Base-by-base conservation (phyloP, 1,139 yeast species). In the Sugiyamaella paludigena region DNA sequence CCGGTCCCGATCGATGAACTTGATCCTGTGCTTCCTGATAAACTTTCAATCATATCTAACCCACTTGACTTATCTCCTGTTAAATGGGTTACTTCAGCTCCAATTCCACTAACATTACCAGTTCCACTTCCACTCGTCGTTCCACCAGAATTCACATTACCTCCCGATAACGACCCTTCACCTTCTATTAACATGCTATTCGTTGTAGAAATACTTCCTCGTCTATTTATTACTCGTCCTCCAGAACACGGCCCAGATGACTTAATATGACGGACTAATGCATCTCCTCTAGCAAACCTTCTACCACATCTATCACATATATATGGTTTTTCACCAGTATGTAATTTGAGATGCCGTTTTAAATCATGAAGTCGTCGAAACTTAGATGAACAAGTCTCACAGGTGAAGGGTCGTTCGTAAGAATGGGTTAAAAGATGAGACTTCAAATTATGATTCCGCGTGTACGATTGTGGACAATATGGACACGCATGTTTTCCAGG, bases 321-420 rank as follows among this genome's bases (percentile, higher is more conserved):
- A 62, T 71, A 83, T 1, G 92, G 91, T 62, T 79, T 81, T 57
- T 81, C 88, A 35, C 92, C 92, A 0, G 89, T 79, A 61, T 87
- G 95, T 32, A 83, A 72, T 63, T 83, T 83, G 55, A 79, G 79
- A 61, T 87, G 95, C 40, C 95, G 73, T 61, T 81, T 84, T 58
- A 86, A 72, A 64, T 87, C 95, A 63, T 86, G 92, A 34, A 81
- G 76, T 37, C 95, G 73, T 52, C 94, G 75, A 63, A 87, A 87
- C 57, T 75, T 77, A 44, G 78, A 70, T 49, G 76, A 71, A 60
- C 95, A 87, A 12, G 77, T 75, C n/a, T 76, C 59, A 65, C 95
- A 87, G 26, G 71, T 68, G 66, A 78, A 87, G 1, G 91, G 89
- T 62, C 81, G 83, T 51, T 76, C 75, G 42, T 78, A 75, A 10